Conservation (phyloP, 179 eudicot species). For the Beta lomatogona region DNA sequence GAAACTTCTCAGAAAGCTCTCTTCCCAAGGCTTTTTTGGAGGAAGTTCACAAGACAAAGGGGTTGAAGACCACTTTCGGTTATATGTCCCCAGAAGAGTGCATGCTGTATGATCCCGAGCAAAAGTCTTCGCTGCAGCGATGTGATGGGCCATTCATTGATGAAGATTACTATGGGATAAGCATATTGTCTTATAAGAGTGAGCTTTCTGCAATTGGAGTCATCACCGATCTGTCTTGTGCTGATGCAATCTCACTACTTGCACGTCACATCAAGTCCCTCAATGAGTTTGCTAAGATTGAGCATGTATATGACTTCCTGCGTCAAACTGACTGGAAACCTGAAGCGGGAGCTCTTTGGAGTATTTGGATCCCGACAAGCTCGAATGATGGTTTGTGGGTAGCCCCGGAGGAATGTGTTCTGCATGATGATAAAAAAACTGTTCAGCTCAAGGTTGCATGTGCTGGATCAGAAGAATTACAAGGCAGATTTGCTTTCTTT, state of each 20-base stretch:
- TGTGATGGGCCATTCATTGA: constrained; percentile 71
- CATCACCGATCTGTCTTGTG: constrained; percentile 19
- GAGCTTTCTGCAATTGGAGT: constrained; percentile 60
- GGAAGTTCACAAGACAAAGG: constrained; percentile 27
- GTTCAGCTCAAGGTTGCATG: constrained; percentile 40
- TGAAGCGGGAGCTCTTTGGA: constrained; percentile 4
- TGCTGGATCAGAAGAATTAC: constrained; percentile 45
- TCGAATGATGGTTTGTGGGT: constrained; percentile 54
- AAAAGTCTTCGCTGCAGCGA: constrained; percentile 31
- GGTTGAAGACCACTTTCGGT: constrained; percentile 58
- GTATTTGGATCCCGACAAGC: constrained; percentile 58
- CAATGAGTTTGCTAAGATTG: constrained; percentile 36
- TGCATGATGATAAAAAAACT: constrained; percentile 47
- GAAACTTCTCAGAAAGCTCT: background rate
- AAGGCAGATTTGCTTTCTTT: constrained; percentile 36
- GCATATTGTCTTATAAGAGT: constrained; percentile 35
- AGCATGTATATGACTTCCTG: constrained; percentile 47
- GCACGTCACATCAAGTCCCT: constrained; percentile 42
- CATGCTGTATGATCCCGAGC: constrained; percentile 38
- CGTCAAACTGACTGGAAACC: constrained; percentile 44
- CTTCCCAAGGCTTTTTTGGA: constrained; percentile 32
- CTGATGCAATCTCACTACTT: constrained; percentile 39
- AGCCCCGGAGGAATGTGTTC: constrained; percentile 50
- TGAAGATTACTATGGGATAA: constrained; percentile 52
- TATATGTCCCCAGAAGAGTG: constrained; percentile 47